phyloP scores from a whole-genome alignment of 2,329 filamentous ascomycete species.

The Botrytis porri region DNA sequence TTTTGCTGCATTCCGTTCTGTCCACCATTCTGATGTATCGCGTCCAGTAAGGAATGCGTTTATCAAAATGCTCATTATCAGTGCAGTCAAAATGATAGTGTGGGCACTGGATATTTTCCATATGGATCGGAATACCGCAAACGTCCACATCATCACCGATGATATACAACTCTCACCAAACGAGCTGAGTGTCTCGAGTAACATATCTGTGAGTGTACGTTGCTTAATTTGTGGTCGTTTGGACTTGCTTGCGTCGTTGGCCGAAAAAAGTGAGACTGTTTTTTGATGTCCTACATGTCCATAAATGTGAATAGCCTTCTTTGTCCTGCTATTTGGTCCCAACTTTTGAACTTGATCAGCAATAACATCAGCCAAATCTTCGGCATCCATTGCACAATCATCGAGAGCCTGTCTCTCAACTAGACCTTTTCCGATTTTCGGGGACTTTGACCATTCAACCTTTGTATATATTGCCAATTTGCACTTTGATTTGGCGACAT shows the following conservation, averaged over 20 bases:
- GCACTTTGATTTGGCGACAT: slow-evolving; percentile 86
- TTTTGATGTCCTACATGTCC: slow-evolving; percentile 69
- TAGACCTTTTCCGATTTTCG: slow-evolving; percentile 56
- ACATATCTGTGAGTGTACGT: slow-evolving; percentile 62
- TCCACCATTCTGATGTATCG: slow-evolving; percentile 77
- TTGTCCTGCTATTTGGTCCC: slow-evolving; percentile 70
- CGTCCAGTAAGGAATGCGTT: slow-evolving; percentile 76
- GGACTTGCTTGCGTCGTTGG: slow-evolving; percentile 42
- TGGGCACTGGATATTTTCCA: slow-evolving; percentile 71
- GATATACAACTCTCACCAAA: slow-evolving; percentile 72
- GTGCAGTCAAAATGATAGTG: slow-evolving; percentile 65
- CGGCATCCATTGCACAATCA: slow-evolving; percentile 69
- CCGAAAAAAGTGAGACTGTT: slow-evolving; percentile 58
- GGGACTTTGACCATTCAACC: slow-evolving; percentile 78
- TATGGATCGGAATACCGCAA: slow-evolving; percentile 61
- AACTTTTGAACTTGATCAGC: slow-evolving; percentile 75
- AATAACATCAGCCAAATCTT: slow-evolving; percentile 71
- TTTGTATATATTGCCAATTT: slow-evolving; percentile 86
- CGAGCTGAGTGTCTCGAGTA: slow-evolving; percentile 70
- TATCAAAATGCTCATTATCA: slow-evolving; percentile 65
- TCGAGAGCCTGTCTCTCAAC: slow-evolving; percentile 71
- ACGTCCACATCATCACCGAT: slow-evolving; percentile 73
- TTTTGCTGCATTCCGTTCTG: slow-evolving; percentile 71
- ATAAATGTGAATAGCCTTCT: slow-evolving; percentile 76
- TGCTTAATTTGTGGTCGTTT: slow-evolving; percentile 58